A percentile compares a stretch with the other conserved stretches of the same genome.
Conservation (phyloP, 1,284 basidiomycete genomes). For the Meira nashicola region DNA sequence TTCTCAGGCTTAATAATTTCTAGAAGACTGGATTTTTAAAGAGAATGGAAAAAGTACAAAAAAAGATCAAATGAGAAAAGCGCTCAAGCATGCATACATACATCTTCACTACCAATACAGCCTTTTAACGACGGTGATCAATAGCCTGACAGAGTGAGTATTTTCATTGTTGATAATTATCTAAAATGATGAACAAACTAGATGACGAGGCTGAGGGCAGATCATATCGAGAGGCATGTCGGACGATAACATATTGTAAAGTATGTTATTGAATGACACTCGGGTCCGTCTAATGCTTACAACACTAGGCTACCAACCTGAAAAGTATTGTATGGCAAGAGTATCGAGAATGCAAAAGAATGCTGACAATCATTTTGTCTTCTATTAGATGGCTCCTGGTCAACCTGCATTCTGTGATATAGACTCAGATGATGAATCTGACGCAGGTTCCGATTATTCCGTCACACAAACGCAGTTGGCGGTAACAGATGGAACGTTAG, state of each 20-base stretch:
- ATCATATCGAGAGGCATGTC: slow-evolving; percentile 8
- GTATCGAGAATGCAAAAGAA: background rate
- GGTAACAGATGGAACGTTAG: slow-evolving; percentile 44
- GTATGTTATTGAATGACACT: slow-evolving; percentile 4
- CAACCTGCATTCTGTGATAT: background rate
- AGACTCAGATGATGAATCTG: slow-evolving; percentile 20
- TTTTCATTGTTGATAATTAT: background rate
- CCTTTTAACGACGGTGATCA: no score
- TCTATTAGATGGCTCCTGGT: slow-evolving; percentile 2
- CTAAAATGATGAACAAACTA: slow-evolving; percentile 12
- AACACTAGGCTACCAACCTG: slow-evolving; percentile 14
- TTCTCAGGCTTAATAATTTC: no score
- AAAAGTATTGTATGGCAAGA: background rate
- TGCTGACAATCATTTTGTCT: background rate
- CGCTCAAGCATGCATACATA: no score
- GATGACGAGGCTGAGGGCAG: slow-evolving; percentile 14
- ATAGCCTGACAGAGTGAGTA: background rate
- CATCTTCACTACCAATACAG: no score
- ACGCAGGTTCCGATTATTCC: slow-evolving; percentile 33
- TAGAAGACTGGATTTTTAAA: no score
- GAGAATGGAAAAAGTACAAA: no score
- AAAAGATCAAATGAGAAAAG: no score
- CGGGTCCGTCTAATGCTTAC: slow-evolving; percentile 3
- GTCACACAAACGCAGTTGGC: slow-evolving; percentile 43
- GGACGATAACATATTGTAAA: no score